A percentile compares a stretch with the other conserved stretches of the same genome.
Conservation (phyloP, 495 filamentous ascomycete species). For the Podospora didyma region DNA sequence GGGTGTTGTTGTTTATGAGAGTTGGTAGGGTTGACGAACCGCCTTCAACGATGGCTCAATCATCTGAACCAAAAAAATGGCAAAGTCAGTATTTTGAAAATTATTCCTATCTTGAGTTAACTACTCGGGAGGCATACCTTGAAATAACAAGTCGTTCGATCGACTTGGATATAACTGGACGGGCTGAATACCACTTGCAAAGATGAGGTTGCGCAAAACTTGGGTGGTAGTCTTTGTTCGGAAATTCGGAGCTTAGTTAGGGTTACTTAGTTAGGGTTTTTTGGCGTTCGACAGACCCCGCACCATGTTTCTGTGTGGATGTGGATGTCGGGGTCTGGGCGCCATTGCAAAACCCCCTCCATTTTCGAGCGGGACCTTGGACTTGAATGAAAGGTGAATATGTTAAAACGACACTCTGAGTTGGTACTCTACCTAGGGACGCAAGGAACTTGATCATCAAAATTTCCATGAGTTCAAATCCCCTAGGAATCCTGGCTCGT, state of each 20-base stretch:
- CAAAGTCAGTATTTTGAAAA: background rate
- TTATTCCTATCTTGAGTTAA: background rate
- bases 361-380: too few relatives aligned
- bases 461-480: too few relatives aligned
- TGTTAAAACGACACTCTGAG: too few relatives aligned
- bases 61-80: slow-evolving; percentile 40
- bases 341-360: too few relatives aligned
- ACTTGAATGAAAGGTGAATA: too few relatives aligned
- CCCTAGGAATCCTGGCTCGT: too few relatives aligned
- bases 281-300: background rate
- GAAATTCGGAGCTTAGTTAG: too few relatives aligned
- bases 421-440: too few relatives aligned
- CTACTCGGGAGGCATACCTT: background rate
- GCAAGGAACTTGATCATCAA: too few relatives aligned
- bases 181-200: background rate
- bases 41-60: slow-evolving; percentile 99
- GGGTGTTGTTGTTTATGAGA: background rate
- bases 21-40: background rate
- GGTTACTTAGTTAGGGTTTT: too few relatives aligned
- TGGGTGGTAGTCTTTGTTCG: too few relatives aligned
- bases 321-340: too few relatives aligned
- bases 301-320: background rate
- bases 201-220: background rate
- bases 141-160: background rate
- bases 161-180: background rate